Evolutionary conservation across 176 grass and related monocot species (phyloP).

Genomic region (Elaeis guineensis): DNA sequence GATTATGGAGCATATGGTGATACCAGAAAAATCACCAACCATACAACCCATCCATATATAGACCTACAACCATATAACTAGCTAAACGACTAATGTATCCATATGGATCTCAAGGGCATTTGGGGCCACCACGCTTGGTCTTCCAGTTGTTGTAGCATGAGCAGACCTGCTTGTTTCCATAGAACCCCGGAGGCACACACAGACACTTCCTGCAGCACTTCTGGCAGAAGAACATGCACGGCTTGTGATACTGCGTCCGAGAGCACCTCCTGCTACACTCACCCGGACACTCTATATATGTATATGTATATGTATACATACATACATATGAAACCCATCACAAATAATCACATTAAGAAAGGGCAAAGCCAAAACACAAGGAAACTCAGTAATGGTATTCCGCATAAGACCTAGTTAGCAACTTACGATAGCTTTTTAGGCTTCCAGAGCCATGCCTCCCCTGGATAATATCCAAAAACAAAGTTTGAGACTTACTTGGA

Average conservation of each 20-base stretch:
- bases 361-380: not conserved
- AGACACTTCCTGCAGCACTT: constrained; percentile 15
- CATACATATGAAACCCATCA: not conserved
- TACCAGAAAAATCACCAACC: too few species aligned
- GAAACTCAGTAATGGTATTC: too few species aligned
- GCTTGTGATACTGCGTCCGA: constrained; percentile 13
- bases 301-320: too few species aligned
- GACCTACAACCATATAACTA: too few species aligned
- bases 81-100: too few species aligned
- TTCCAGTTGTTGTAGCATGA: constrained; percentile 10
- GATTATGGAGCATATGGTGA: too few species aligned
- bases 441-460: not conserved
- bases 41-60: too few species aligned
- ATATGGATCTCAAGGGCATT: constrained; percentile 2
- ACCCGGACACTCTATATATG: not conserved
- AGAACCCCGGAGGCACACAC: constrained; percentile 13
- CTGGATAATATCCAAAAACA: not conserved
- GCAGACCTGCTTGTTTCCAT: constrained; percentile 14
- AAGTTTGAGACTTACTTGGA: too few species aligned
- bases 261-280: constrained; percentile 15
- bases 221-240: constrained; percentile 20
- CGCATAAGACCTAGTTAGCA: too few species aligned
- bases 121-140: constrained; percentile 11
- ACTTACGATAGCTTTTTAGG: constrained; percentile 6
- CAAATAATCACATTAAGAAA: not conserved